Evolutionary conservation across 225 moss, liverwort and hornwort species (phyloP), one percentile per base, ranked within the genome.

Genomic region (Bryum argenteum): DNA sequence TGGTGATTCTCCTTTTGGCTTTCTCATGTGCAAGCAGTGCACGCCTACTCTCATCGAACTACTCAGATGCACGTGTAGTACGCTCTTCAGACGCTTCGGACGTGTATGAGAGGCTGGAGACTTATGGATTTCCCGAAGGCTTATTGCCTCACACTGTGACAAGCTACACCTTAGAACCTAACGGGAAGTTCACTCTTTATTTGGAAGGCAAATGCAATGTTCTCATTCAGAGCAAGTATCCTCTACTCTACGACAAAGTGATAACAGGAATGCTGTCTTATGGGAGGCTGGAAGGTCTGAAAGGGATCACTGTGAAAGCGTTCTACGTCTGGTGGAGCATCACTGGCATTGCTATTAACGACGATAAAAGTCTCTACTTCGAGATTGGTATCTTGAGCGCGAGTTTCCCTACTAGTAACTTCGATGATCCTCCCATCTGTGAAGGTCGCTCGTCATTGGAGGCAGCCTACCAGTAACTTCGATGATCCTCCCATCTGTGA

Each of bases 361-460:
- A 84, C 13, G 68, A 77, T 26, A 62, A 69, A 11, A 71, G 72
- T 61, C 87, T 97, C n/a, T 84, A 75, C 20, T 93, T 97, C 65
- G 89, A 88, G 73, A 91, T 90, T 61, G 93, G 91, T 54, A 23
- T 87, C 44, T 61, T 93, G 22, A 89, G 90, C 42, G 64, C 90
- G n/a, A 85, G 69, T 24, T 97, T 90, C 26, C 96, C 96, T 24
- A 69, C 22, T 65, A 83, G 82, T n/a, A 97, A 94, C 78, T 97
- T 97, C n/a, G 93, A 93, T 19, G 93, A 97, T 51, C 88, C 88
- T 63, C 95, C 95, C 4, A 40, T 75, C 17, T 96, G 95, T 73
- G 72, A 79, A 24, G 41, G 38, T 28, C 62, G 39, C 14, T 72
- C 72, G 3, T 69, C 82, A 4, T 8, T 80, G 39, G 72, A 75